These are phyloP conservation scores for Dactylorhiza incarnata DNA, from an alignment of 106 monocot species.

Conservation along the genomic window DNA sequence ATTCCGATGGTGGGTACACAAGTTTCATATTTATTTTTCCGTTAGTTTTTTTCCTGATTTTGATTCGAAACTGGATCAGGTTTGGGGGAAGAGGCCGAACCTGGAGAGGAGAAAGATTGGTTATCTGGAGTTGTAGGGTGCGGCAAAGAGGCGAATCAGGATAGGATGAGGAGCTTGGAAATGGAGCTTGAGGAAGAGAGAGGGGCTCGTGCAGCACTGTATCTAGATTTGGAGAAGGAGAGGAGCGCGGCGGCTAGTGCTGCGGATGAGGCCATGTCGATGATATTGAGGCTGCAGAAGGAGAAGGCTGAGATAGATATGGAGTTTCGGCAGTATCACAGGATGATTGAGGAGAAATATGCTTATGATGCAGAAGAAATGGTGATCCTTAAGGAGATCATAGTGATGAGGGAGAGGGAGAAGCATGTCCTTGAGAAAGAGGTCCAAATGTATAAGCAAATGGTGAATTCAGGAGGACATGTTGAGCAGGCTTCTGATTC, in stretches of 20 bases:
- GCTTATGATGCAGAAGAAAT: constrained; percentile 85
- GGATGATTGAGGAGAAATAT: constrained; percentile 75
- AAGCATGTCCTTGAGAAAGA: constrained; percentile 59
- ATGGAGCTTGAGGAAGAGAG: constrained; percentile 47
- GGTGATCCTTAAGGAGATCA: constrained; percentile 79
- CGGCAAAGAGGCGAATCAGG: constrained; percentile 9
- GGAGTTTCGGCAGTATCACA: constrained; percentile 70
- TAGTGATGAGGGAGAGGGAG: constrained; percentile 71
- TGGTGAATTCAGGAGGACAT: constrained; percentile 15
- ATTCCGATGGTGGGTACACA: neutral
- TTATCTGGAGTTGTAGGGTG: neutral
- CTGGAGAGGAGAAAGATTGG: constrained; percentile 5
- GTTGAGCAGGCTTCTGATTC: constrained; percentile 3
- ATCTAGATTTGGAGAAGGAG: constrained; percentile 84
- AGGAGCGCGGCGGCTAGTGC: constrained; percentile 76
- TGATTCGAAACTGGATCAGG: neutral
- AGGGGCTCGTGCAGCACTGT: constrained; percentile 39
- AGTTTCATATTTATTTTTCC: no score
- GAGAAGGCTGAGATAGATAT: constrained; percentile 85
- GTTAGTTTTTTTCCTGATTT: neutral
- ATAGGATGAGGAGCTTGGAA: constrained; percentile 28
- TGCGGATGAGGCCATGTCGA: constrained; percentile 93
- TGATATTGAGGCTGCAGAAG: constrained; percentile 86
- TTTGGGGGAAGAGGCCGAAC: neutral
- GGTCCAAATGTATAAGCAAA: constrained; percentile 43